phyloP scores from a whole-genome alignment of 176 grass and related monocot species.

The Leersia perrieri region DNA sequence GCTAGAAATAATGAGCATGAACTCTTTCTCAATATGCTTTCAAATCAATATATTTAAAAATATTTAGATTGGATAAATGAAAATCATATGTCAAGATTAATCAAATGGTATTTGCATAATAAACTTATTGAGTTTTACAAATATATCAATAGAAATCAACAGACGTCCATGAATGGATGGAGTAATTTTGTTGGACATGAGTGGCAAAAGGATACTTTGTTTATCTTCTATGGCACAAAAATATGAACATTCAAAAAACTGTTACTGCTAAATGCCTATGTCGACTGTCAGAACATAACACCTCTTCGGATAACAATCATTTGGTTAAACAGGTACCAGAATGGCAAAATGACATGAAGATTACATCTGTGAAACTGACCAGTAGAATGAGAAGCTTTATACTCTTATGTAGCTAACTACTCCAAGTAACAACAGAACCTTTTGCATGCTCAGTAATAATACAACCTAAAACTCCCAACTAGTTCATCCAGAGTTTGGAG shows the following conservation, averaged over 20 bases:
- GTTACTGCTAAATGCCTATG: background rate
- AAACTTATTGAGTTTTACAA: background rate
- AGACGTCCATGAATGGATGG: background rate
- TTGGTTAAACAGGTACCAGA: background rate
- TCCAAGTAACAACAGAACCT: background rate
- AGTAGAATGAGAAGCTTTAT: background rate
- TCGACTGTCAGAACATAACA: background rate
- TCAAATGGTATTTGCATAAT: background rate
- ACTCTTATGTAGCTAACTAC: background rate
- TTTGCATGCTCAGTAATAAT: background rate
- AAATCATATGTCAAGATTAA: background rate
- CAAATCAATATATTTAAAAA: background rate
- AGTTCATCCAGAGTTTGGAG: background rate
- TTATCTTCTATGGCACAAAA: background rate
- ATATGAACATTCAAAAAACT: background rate
- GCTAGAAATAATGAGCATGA: background rate
- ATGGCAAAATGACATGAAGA: background rate
- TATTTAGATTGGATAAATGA: background rate
- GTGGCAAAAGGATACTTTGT: background rate
- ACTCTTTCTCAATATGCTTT: background rate
- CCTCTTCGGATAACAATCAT: background rate
- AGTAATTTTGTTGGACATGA: background rate
- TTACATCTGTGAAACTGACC: background rate
- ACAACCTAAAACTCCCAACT: background rate
- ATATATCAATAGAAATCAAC: background rate